A percentile compares a stretch with the other conserved stretches of the same genome.
Conservation (phyloP, 1,139 yeast species). For the Magnusiomyces clavatus region DNA sequence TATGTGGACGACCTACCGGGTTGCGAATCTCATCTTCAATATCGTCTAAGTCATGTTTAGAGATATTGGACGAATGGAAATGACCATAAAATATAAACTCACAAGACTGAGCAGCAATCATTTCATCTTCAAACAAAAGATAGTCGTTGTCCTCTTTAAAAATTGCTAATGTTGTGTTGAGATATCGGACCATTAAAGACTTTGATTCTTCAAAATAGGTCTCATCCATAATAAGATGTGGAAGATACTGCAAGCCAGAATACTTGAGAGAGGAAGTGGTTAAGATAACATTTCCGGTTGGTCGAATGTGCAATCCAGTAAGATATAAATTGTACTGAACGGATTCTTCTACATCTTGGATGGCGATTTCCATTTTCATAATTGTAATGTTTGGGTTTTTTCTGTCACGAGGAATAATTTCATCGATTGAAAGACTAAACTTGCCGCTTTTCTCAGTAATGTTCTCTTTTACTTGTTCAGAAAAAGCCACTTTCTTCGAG, state of each 20-base stretch:
- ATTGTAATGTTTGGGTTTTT: conserved; percentile 18
- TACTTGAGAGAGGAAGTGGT: conserved; percentile 67
- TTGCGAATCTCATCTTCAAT: conserved; percentile 64
- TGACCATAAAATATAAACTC: conserved; percentile 68
- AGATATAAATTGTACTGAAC: conserved; percentile 34
- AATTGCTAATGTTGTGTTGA: conserved; percentile 34
- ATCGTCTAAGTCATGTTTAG: conserved; percentile 44
- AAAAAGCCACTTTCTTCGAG: neutral
- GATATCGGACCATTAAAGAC: conserved; percentile 34
- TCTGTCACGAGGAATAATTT: neutral
- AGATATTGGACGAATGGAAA: conserved; percentile 49
- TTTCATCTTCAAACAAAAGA: conserved; percentile 19
- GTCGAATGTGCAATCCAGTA: conserved; percentile 63
- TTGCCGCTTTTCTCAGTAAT: conserved; percentile 4
- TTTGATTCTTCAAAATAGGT: conserved; percentile 38
- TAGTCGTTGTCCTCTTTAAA: conserved; percentile 23
- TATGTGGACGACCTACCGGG: conserved; percentile 74
- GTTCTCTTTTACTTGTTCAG: neutral
- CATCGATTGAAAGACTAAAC: conserved; percentile 2
- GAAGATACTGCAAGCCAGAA: conserved; percentile 51
- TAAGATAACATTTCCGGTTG: conserved; percentile 59
- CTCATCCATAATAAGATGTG: conserved; percentile 40
- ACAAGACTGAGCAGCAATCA: conserved; percentile 40
- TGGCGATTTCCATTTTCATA: conserved; percentile 18
- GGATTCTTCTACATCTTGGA: conserved; percentile 19